Percentiles rank a stretch among this genome's conserved stretches.
Evolutionary conservation across 495 filamentous ascomycete genomes (phyloP).

Genomic region (Oleoguttula mirabilis): DNA sequence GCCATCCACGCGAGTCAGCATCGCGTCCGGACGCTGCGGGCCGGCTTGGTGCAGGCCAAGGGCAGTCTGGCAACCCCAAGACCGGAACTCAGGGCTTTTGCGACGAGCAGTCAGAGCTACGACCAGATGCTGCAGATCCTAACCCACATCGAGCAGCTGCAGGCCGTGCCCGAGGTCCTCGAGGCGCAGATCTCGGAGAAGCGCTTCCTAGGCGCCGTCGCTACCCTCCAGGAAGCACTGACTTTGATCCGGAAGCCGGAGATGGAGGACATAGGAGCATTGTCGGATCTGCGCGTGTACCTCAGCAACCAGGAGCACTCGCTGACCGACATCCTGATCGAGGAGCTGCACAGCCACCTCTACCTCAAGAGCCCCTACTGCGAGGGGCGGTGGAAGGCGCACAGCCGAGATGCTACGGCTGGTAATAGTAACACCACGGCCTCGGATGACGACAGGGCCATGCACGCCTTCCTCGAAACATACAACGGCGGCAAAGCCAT

Average conservation of each 20-base stretch:
- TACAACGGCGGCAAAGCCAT: slow-evolving; percentile 61
- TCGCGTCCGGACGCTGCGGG: slow-evolving; percentile 68
- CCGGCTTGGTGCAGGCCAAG: slow-evolving; percentile 73
- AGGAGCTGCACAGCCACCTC: slow-evolving; percentile 93
- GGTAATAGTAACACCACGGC: slow-evolving; percentile 1
- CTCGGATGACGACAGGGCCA: slow-evolving; percentile 34
- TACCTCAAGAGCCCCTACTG: slow-evolving; percentile 96
- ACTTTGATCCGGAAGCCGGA: slow-evolving; percentile 72
- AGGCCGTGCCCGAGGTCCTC: slow-evolving; percentile 80
- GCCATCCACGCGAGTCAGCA: slow-evolving; percentile 83
- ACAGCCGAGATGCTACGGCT: slow-evolving; percentile 29
- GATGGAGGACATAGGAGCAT: slow-evolving; percentile 79
- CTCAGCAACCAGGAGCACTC: slow-evolving; percentile 86
- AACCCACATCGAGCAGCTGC: slow-evolving; percentile 73
- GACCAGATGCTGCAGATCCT: slow-evolving; percentile 81
- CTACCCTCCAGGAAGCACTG: slow-evolving; percentile 77
- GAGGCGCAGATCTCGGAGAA: slow-evolving; percentile 94
- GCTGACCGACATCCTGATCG: slow-evolving; percentile 84
- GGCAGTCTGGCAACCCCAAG: slow-evolving; percentile 66
- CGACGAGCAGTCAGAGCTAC: slow-evolving; percentile 75
- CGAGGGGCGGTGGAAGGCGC: slow-evolving; percentile 80
- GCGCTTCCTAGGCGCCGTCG: slow-evolving; percentile 82
- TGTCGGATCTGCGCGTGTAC: slow-evolving; percentile 76
- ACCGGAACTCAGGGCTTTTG: slow-evolving; percentile 79
- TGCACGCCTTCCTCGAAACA: slow-evolving; percentile 69